Evolutionary conservation across 1,284 basidiomycete genomes (phyloP), one percentile per base, ranked within the genome.

Genomic region (Volvariella volvacea): DNA sequence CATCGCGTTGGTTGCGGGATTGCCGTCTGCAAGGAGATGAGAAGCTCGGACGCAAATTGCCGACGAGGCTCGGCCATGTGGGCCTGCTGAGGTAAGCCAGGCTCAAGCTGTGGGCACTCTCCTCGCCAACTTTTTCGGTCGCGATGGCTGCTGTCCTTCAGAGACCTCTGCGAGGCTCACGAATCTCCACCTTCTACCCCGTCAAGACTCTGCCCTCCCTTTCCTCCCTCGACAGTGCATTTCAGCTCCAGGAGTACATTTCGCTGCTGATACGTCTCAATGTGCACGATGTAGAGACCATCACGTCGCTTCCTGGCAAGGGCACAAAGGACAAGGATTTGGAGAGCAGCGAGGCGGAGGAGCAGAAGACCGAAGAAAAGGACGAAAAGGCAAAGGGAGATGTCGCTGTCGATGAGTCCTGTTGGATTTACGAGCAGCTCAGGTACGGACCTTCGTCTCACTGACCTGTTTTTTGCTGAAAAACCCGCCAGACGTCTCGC

Each of bases 401-500:
- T 41, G 62, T 78, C 3, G 62, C 66, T n/a, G 81, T 88, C 2
- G 88, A 91, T 61, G 79, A 83, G 55, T 76, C 78, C 6, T 92
- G 92, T 59, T 98, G 94, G 94, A 83, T 96, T 49, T 96, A 94
- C 57, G 94, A 97, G 60, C 94, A 97, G 54, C 66, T 97, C 6
- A 71, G 92, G 91, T 92, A 46, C 50, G 79, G 62, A 31, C 20
- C 21, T 25, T 17, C 39, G 34, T 3, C 21, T 20, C 45, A 34
- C n/a, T 32, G 15, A 38, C 4, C n/a, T 19, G 25, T 42, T 28
- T 20, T 10, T 21, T 45, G 16, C 45, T 54, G 12, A 49, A 22
- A 37, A 12, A 2, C 39, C 16, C 22, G n/a, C 1, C 44, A 93
- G 94, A 54, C 89, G 94, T 15, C 78, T 98, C 33, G 91, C 92